Evolutionary conservation across 1,284 basidiomycete species (phyloP).

Genomic region (Cutaneotrichosporon sp.): DNA sequence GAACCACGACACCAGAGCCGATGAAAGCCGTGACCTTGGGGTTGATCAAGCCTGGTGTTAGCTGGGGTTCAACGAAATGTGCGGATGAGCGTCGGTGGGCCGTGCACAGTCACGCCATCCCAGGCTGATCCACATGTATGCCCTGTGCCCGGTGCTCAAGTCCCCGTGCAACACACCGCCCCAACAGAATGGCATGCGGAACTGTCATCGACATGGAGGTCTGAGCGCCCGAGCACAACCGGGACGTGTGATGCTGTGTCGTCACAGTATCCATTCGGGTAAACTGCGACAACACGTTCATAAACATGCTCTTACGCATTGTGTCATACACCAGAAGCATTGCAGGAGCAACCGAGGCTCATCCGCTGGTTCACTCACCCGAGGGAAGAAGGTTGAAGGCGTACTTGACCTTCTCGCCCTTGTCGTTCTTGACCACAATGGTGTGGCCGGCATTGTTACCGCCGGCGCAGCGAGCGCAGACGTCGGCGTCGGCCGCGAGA

Average conservation of each 20-base stretch:
- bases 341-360: too few species aligned
- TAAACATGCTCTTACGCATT: too few species aligned
- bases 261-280: too few species aligned
- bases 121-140: not conserved
- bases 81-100: not conserved
- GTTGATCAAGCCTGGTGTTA: constrained; percentile 75
- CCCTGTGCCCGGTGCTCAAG: too few species aligned
- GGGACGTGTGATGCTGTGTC: too few species aligned
- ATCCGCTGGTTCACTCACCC: constrained; percentile 55
- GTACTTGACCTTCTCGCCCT: constrained; percentile 70
- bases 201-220: too few species aligned
- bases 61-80: not conserved
- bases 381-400: constrained; percentile 94
- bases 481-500: constrained; percentile 76
- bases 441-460: constrained; percentile 99
- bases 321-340: too few species aligned
- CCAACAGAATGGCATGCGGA: too few species aligned
- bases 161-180: too few species aligned
- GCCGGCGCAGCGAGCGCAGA: constrained; percentile 94
- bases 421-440: constrained; percentile 74
- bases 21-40: constrained; percentile 80
- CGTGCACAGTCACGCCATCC: not conserved
- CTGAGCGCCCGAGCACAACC: too few species aligned
- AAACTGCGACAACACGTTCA: too few species aligned
- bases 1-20: constrained; percentile 90